These are phyloP conservation scores for Coelastrella sp. DNA, from an alignment of 139 green algal genomes.

Conservation along the genomic window DNA sequence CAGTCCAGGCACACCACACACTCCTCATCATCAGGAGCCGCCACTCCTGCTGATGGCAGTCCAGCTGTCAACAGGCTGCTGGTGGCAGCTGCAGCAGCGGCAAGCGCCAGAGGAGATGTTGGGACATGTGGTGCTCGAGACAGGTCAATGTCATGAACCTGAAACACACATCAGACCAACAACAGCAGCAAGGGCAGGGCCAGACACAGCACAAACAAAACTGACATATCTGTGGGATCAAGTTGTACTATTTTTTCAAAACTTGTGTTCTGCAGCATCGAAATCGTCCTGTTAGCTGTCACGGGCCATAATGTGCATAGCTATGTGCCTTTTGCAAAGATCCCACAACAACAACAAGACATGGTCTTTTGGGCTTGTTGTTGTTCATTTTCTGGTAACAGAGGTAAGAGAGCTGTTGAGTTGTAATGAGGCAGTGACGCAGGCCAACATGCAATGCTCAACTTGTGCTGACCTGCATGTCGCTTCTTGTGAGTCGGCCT, in stretches of 20 bases:
- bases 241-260: too few relatives aligned
- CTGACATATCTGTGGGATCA: too few relatives aligned
- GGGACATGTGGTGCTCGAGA: neutral
- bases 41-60: slow-evolving; percentile 12
- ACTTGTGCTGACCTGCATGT: neutral
- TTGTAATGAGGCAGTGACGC: neutral
- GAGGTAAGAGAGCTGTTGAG: neutral
- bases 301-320: too few relatives aligned
- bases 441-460: neutral
- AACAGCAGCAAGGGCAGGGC: neutral
- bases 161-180: neutral
- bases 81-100: slow-evolving; percentile 27
- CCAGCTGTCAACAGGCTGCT: slow-evolving; percentile 21
- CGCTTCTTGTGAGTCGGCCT: neutral
- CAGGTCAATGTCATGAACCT: slow-evolving; percentile 21
- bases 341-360: neutral
- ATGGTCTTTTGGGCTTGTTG: neutral
- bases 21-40: slow-evolving; percentile 47
- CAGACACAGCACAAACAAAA: neutral
- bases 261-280: too few relatives aligned
- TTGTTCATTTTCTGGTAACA: neutral
- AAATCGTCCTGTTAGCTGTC: too few relatives aligned
- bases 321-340: too few relatives aligned
- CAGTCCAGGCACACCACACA: slow-evolving; percentile 73
- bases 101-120: neutral